Conservation (phyloP, 1,139 yeast species). For the Taphrina pruni region DNA sequence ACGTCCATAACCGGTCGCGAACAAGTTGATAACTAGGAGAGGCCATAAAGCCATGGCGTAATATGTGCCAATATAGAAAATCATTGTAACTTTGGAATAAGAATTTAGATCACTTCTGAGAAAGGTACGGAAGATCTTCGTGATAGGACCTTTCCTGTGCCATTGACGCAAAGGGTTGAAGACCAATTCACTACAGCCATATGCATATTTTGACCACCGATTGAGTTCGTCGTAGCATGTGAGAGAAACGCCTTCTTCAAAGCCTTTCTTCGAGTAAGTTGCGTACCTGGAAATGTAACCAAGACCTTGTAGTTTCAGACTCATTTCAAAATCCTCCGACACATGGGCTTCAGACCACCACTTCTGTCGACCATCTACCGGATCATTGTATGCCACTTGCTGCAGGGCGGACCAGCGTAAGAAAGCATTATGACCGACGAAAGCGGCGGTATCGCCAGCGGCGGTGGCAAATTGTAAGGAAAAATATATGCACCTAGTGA, state of each 20-base stretch:
- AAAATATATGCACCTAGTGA: conserved; percentile 44
- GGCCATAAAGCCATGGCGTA: conserved; percentile 44
- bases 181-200: conserved; percentile 44
- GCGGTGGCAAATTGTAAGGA: conserved; percentile 45
- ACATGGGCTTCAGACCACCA: conserved; percentile 46
- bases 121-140: conserved; percentile 44
- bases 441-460: conserved; percentile 45
- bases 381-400: conserved; percentile 43
- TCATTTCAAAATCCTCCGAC: conserved; percentile 46
- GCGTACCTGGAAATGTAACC: conserved; percentile 44
- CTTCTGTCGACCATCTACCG: conserved; percentile 43
- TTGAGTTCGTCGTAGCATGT: conserved; percentile 45
- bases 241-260: conserved; percentile 45
- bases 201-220: conserved; percentile 46
- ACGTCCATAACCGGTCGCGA: conserved; percentile 44
- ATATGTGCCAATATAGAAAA: conserved; percentile 45
- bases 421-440: conserved; percentile 46
- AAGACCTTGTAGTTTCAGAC: conserved; percentile 44
- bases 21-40: conserved; percentile 42
- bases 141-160: conserved; percentile 42
- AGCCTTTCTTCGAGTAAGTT: conserved; percentile 43
- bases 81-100: conserved; percentile 41
- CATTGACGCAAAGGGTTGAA: conserved; percentile 43
- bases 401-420: conserved; percentile 45
- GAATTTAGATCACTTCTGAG: conserved; percentile 39